Evolutionary conservation across 169 alveolate species (phyloP).

Genomic region (Theileria equi): DNA sequence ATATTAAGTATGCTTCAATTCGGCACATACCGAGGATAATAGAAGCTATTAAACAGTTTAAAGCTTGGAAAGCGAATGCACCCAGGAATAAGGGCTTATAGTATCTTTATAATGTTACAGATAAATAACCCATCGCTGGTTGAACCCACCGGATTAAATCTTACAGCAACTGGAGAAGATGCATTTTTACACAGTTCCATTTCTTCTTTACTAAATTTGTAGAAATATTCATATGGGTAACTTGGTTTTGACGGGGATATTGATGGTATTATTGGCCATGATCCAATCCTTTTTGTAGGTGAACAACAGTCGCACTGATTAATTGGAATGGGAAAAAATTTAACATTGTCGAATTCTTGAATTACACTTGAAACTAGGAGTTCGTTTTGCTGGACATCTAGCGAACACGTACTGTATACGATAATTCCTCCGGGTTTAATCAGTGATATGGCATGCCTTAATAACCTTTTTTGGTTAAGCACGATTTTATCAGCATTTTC

Average conservation of each 20-base stretch:
- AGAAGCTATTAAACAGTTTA: conserved; percentile 33
- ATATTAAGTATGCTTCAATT: neutral
- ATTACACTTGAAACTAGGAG: conserved; percentile 92
- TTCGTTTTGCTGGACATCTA: conserved; percentile 95
- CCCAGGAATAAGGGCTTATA: neutral
- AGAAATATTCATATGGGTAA: conserved; percentile 5
- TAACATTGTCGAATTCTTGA: conserved; percentile 69
- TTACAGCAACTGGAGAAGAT: conserved; percentile 44
- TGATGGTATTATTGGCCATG: conserved; percentile 51
- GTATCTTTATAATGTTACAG: conserved; percentile 12
- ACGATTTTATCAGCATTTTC: conserved; percentile 81
- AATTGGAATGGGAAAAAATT: conserved; percentile 44
- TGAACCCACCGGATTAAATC: conserved; percentile 41
- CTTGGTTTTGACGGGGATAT: neutral
- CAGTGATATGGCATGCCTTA: conserved; percentile 91
- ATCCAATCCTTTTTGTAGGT: conserved; percentile 1
- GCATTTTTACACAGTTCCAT: conserved; percentile 5
- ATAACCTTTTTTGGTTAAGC: conserved; percentile 90
- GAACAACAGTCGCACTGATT: conserved; percentile 45
- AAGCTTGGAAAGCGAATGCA: conserved; percentile 26
- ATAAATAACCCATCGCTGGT: conserved; percentile 58
- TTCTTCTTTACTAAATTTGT: neutral
- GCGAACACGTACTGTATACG: conserved; percentile 95
- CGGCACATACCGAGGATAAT: conserved; percentile 5
- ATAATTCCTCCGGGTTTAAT: conserved; percentile 93